Percentiles rank a stretch among this genome's conserved stretches.
phyloP scores from a whole-genome alignment of 805 yeast genomes.

The Ogataea populi-albae region DNA sequence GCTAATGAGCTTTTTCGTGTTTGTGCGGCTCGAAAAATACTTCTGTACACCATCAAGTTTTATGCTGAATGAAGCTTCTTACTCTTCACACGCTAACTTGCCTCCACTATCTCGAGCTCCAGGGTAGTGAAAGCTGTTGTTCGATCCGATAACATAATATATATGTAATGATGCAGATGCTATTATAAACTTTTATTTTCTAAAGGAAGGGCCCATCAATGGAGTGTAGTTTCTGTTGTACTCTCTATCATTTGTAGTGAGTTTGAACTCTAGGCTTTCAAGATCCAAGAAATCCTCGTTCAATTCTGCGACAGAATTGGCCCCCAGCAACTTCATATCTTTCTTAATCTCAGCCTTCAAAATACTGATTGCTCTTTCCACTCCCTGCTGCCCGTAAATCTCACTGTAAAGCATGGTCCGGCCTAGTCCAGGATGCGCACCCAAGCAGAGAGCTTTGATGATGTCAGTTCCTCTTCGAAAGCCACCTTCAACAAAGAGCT shows the following conservation, averaged over 20 bases:
- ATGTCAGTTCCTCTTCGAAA: constrained; percentile 43
- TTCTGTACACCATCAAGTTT: no score
- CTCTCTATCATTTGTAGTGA: constrained; percentile 59
- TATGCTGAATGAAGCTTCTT: no score
- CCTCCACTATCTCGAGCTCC: no score
- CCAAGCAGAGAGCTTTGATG: constrained; percentile 41
- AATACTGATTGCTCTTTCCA: constrained; percentile 55
- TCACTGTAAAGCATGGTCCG: constrained; percentile 74
- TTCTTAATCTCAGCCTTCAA: constrained; percentile 55
- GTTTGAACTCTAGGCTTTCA: constrained; percentile 59
- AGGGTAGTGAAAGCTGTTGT: no score
- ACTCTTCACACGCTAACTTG: no score
- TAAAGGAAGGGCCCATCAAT: constrained; percentile 32
- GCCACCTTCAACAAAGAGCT: constrained; percentile 50
- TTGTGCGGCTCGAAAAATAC: no score
- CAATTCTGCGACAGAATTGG: constrained; percentile 32
- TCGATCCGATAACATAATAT: no score
- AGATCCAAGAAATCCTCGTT: constrained; percentile 50
- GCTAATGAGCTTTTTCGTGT: no score
- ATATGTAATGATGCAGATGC: no score
- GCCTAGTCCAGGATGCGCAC: constrained; percentile 62
- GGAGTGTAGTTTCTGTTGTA: constrained; percentile 41
- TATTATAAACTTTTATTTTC: no score
- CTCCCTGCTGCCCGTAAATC: constrained; percentile 79
- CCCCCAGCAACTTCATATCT: constrained; percentile 66